phyloP scores from a whole-genome alignment of 2,329 filamentous ascomycete species.

The Neofusicoccum parvum region DNA sequence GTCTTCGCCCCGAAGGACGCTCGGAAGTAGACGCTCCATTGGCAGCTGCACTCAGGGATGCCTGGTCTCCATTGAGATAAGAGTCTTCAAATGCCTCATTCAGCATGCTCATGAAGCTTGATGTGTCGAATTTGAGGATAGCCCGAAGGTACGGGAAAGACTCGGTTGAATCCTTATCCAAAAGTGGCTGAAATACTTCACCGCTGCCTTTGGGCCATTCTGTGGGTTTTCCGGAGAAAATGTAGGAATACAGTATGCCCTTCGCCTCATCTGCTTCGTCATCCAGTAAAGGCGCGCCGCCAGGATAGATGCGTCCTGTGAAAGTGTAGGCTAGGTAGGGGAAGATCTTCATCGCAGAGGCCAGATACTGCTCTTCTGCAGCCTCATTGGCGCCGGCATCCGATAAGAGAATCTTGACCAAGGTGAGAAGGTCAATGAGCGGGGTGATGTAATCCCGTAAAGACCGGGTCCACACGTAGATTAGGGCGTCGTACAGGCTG shows the following conservation, averaged over 20 bases:
- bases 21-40: conserved; percentile 27
- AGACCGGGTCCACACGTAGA: conserved; percentile 95
- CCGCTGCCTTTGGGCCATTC: conserved; percentile 70
- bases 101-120: conserved; percentile 89
- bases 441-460: conserved; percentile 89
- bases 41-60: conserved; percentile 58
- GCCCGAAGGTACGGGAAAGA: conserved; percentile 84
- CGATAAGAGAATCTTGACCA: conserved; percentile 60
- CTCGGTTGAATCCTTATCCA: conserved; percentile 60
- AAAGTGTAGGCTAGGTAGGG: conserved; percentile 91
- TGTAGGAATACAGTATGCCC: conserved; percentile 85
- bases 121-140: conserved; percentile 83
- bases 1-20: conserved; percentile 36
- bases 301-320: conserved; percentile 90
- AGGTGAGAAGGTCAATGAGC: conserved; percentile 75
- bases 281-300: conserved; percentile 73
- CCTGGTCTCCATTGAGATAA: conserved; percentile 81
- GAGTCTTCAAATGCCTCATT: conserved; percentile 97
- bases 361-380: conserved; percentile 63
- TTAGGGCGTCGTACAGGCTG: conserved; percentile 88
- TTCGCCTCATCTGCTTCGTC: conserved; percentile 76
- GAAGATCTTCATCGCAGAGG: conserved; percentile 86
- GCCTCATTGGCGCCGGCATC: conserved; percentile 56
- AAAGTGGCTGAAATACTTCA: conserved; percentile 54
- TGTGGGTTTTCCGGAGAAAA: conserved; percentile 82